These are phyloP conservation scores for Microdochium paspali DNA, from an alignment of 2,329 filamentous ascomycete genomes.

Conservation along the genomic window DNA sequence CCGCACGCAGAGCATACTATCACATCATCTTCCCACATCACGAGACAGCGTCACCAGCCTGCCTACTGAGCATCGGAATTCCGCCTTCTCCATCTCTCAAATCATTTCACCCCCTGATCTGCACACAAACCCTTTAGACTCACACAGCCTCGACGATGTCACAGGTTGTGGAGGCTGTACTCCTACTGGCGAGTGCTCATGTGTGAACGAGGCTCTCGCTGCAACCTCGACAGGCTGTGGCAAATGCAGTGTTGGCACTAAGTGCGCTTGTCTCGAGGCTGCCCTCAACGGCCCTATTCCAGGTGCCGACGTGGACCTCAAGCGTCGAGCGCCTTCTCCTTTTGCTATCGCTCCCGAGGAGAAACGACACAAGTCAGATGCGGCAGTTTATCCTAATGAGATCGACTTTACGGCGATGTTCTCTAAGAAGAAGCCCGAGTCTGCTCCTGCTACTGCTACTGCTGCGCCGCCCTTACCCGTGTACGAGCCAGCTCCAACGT, in stretches of 20 bases:
- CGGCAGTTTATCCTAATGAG: slow-evolving; percentile 39
- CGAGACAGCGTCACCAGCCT: slow-evolving; percentile 16
- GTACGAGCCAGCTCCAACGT: slow-evolving; percentile 1
- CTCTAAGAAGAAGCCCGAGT: slow-evolving; percentile 32
- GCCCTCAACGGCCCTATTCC: slow-evolving; percentile 23
- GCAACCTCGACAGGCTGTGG: slow-evolving; percentile 50
- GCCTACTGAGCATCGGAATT: slow-evolving; percentile 15
- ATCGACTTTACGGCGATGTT: slow-evolving; percentile 67
- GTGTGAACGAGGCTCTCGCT: slow-evolving; percentile 48
- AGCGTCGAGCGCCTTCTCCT: slow-evolving; percentile 38
- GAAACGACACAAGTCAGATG: slow-evolving; percentile 46
- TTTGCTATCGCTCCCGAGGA: slow-evolving; percentile 31
- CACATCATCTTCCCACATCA: slow-evolving; percentile 6
- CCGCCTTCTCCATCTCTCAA: slow-evolving; percentile 43
- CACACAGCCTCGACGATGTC: slow-evolving; percentile 21
- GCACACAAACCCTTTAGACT: slow-evolving; percentile 13
- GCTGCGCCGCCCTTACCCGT: slow-evolving; percentile 19
- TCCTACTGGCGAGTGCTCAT: slow-evolving; percentile 43
- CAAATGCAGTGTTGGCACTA: slow-evolving; percentile 51
- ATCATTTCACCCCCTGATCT: slow-evolving; percentile 45
- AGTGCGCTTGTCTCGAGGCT: slow-evolving; percentile 53
- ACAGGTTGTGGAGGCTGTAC: slow-evolving; percentile 47
- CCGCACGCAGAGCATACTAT: not conserved
- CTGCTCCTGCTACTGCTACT: slow-evolving; percentile 19
- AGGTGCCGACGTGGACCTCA: slow-evolving; percentile 29